phyloP scores from a whole-genome alignment of 2,329 filamentous ascomycete genomes.

The Dendrostoma leiphaemia region DNA sequence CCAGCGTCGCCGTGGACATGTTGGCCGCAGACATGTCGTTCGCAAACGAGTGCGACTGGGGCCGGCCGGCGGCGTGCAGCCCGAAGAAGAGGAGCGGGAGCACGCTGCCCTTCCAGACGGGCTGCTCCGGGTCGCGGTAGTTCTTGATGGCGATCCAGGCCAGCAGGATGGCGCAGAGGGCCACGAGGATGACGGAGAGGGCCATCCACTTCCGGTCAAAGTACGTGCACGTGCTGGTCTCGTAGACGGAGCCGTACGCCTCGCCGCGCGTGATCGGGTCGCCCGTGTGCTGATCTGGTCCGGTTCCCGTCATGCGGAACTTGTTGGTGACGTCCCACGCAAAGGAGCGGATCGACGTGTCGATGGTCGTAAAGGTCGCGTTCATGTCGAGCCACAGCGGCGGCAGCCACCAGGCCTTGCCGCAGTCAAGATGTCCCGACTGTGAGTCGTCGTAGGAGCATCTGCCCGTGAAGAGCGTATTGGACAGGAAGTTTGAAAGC shows the following conservation, averaged over 20 bases:
- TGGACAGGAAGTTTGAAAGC: slow-evolving; percentile 11
- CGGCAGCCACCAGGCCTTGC: slow-evolving; percentile 18
- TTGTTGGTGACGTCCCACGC: slow-evolving; percentile 17
- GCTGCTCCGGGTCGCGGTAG: slow-evolving; percentile 21
- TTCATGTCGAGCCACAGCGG: slow-evolving; percentile 17
- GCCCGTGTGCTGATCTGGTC: slow-evolving; percentile 4
- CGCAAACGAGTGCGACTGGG: not conserved
- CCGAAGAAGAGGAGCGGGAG: slow-evolving; percentile 19
- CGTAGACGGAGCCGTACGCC: slow-evolving; percentile 13
- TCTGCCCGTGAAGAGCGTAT: slow-evolving; percentile 13
- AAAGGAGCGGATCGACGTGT: slow-evolving; percentile 11
- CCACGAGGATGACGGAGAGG: slow-evolving; percentile 16
- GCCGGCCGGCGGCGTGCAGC: slow-evolving; percentile 2
- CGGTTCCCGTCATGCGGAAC: slow-evolving; percentile 12
- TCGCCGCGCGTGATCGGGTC: not conserved
- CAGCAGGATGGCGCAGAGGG: slow-evolving; percentile 15
- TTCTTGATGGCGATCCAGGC: slow-evolving; percentile 16
- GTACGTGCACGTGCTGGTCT: slow-evolving; percentile 17
- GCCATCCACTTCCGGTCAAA: slow-evolving; percentile 18
- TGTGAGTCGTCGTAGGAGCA: slow-evolving; percentile 16
- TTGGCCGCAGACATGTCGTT: not conserved
- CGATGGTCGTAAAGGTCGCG: slow-evolving; percentile 14
- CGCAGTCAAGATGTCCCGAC: slow-evolving; percentile 16
- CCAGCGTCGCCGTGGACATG: too few species aligned
- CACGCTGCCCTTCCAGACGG: slow-evolving; percentile 18